Base-by-base conservation (phyloP, 257 asterid species). In the Solanum clarkiae region DNA sequence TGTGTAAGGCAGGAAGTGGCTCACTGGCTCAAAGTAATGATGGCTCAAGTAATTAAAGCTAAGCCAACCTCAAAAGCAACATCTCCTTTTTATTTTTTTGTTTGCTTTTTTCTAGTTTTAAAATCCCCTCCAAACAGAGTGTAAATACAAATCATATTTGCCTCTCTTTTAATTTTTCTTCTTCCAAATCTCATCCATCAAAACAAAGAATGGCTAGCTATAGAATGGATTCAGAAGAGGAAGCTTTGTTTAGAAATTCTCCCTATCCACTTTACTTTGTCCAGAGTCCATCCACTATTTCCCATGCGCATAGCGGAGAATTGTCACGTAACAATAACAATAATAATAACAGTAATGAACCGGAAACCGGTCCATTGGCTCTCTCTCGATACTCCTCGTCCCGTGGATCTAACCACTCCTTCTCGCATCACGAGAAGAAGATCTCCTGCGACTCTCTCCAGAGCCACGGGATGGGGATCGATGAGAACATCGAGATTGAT, bases 351-450 rank as follows among this genome's bases (percentile, higher is more conserved):
- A 36, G 0, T 59, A 72, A 47, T 9, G 85, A 75, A 7, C 29
- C 87, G 13, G 89, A 84, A 45, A 32, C 87, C 22, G 80, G 84
- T 57, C 89, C 60, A 11, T 83, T 84, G 14, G 62, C 87, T 24
- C 93, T 89, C n/a, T 89, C 93, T 1, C 90, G 87, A 13, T 89
- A 91, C 87, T 92, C 94, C 86, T 92, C 95, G 10, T 93, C 97
- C 10, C 91, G 77, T 13, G 94, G 91, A 24, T 92, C 97, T 12
- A 92, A 88, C 85, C 87, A 84, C 84, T 87, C 92, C 10, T 91
- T 91, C 54, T 17, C 60, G 54, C 91, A 86, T 51, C 72, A 86
- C 45, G 84, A 68, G 79, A 86, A 86, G 51, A 92, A 91, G 85
- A 83, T 83, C 1, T 85, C 87, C 0, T 86, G 49, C 6, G 88